phyloP scores from a whole-genome alignment of 345 rosid species.

The Gossypium bickii region DNA sequence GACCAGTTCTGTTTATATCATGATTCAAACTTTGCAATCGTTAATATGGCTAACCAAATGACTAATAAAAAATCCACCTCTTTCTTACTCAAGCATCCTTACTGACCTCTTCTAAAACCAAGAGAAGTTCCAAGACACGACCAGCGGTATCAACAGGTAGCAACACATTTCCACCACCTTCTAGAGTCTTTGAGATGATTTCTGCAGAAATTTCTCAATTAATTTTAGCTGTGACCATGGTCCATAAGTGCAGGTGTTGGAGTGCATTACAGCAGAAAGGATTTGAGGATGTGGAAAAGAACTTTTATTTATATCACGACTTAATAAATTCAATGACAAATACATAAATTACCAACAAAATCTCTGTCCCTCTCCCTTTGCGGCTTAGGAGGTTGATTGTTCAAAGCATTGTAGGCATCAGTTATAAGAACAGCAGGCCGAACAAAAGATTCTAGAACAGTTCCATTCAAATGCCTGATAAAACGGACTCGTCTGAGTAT shows the following conservation, averaged over 20 bases:
- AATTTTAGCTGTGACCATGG: not conserved
- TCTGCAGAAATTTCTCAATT: slow-evolving; percentile 16
- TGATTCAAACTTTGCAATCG: slow-evolving; percentile 21
- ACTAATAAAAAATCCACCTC: not conserved
- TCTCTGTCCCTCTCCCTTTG: slow-evolving; percentile 92
- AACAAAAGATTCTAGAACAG: slow-evolving; percentile 78
- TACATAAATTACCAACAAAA: slow-evolving; percentile 48
- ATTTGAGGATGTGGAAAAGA: not conserved
- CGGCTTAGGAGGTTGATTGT: slow-evolving; percentile 66
- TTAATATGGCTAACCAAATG: not conserved
- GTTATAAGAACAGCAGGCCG: slow-evolving; percentile 97
- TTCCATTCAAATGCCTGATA: slow-evolving; percentile 96
- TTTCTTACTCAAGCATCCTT: not conserved
- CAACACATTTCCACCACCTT: slow-evolving; percentile 83
- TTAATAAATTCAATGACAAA: not conserved
- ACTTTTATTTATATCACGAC: not conserved
- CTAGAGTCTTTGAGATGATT: slow-evolving; percentile 65
- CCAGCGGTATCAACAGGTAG: slow-evolving; percentile 93
- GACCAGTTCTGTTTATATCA: slow-evolving; percentile 59
- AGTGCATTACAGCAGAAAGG: slow-evolving; percentile 10
- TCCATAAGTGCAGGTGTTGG: not conserved
- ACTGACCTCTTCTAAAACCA: slow-evolving; percentile 84
- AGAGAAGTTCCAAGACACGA: slow-evolving; percentile 82
- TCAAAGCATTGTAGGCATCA: slow-evolving; percentile 90
- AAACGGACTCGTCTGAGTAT: slow-evolving; percentile 5